Evolutionary conservation across 2,329 filamentous ascomycete genomes (phyloP), one percentile per base, ranked within the genome.

Genomic region (Hypoxylon sp.): DNA sequence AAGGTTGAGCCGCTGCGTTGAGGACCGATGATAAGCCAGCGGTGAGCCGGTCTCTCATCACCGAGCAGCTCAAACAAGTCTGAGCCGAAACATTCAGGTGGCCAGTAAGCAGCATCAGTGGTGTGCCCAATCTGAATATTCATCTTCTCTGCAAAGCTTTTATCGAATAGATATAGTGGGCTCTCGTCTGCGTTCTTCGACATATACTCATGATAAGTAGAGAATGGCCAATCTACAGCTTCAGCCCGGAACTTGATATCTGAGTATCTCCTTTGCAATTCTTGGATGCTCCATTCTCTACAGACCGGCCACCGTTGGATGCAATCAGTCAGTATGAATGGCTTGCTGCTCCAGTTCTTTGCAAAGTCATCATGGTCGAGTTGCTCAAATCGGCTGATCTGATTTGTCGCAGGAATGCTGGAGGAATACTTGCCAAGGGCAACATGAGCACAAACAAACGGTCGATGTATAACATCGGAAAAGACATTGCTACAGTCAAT

Each of bases 11-110:
- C 94, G 73, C 92, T 96, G 60, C 93, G 85, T 66, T 89, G 87
- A 0, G 94, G 93, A 0, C 94, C 94, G 68, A 97, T 85, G 72
- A 98, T 97, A 65, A 98, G 84, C 95, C 94, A 98, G 63, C 93
- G 88, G 73, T 93, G 90, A 65, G 97, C 93, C 2, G 94, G 94
- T 55, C 94, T 86, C 74, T 96, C 87, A 13, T 84, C 75, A 8
- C 90, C 91, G 0, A 98, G 83, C 6, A 95, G 86, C 48, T 89
- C 87, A 73, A 98, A 97, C 17, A 96, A 81, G 74, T 98, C 94
- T 52, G 91, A 86, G 0, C 92, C 93, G 75, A 98, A 97, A 75
- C 92, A 96, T 15, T 87, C 81, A 0, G 94, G 94, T 13, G 87
- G 87, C 87, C 89, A 93, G 78, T 97, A 98, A 6, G 88, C 79